These are phyloP conservation scores for Amylocystis lapponica DNA, from an alignment of 768 basidiomycete species.

Conservation along the genomic window DNA sequence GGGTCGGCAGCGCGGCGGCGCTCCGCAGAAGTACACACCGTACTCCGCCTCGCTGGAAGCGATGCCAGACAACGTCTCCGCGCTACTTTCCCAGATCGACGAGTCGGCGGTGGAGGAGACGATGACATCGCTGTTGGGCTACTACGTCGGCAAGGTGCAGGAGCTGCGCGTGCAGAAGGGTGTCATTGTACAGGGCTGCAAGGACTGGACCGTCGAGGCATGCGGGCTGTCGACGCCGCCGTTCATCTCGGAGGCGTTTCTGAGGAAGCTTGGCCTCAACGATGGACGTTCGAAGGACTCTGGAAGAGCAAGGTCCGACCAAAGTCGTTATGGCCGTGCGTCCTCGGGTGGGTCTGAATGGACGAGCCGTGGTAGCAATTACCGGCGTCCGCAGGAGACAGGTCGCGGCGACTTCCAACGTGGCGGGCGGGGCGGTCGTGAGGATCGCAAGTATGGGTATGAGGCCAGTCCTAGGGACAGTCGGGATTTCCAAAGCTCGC, in stretches of 20 bases:
- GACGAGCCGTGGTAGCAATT: neutral
- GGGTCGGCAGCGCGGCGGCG: slow-evolving; percentile 5
- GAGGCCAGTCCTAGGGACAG: too few species aligned
- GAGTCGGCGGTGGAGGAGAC: slow-evolving; percentile 50
- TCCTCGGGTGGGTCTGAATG: neutral
- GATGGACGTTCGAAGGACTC: neutral
- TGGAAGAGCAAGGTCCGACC: neutral
- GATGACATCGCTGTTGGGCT: slow-evolving; percentile 66
- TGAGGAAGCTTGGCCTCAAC: slow-evolving; percentile 34
- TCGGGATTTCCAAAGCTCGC: too few species aligned
- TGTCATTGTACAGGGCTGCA: slow-evolving; percentile 49
- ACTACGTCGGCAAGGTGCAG: slow-evolving; percentile 49
- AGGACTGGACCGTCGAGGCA: slow-evolving; percentile 55
- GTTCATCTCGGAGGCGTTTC: slow-evolving; percentile 42
- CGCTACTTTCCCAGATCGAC: slow-evolving; percentile 35
- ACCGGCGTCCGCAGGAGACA: too few species aligned
- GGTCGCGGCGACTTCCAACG: too few species aligned
- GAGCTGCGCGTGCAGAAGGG: slow-evolving; percentile 41
- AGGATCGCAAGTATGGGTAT: too few species aligned
- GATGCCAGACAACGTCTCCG: slow-evolving; percentile 24
- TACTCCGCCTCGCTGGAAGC: slow-evolving; percentile 15
- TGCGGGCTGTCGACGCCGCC: slow-evolving; percentile 49
- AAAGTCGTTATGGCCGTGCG: neutral
- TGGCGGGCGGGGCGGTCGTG: too few species aligned
- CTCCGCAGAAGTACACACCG: slow-evolving; percentile 11